Evolutionary conservation across 495 filamentous ascomycete species (phyloP), one percentile per base, ranked within the genome.

Genomic region (Xylaria telfairii): DNA sequence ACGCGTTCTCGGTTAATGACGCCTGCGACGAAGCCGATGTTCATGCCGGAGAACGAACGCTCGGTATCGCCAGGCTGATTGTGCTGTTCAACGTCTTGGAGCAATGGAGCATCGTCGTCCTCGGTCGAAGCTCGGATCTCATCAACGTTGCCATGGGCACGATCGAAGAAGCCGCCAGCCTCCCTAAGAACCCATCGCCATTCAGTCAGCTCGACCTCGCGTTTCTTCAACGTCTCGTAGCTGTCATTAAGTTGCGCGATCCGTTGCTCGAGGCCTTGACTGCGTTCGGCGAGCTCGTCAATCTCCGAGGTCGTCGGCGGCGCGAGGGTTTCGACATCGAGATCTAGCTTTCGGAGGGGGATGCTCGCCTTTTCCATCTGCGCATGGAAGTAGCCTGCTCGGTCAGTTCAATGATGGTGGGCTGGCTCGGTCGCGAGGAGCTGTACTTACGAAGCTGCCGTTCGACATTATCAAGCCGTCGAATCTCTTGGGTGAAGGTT

Each of bases 11-110:
- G 87, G 30, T 93, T 91, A 75, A 99, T 98, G 64, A 98, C 96
- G 80, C 96, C 96, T 64, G 96, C 91, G n/a, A 99, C 96, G 74
- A 99, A 98, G n/a, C 96, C 96, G 75, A 99, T 98, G 79, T 97
- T 97, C 93, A 97, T 96, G 59, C 93, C 92, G 9, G 92, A 93
- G 78, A 98, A 95, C 53, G 93, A 94, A 75, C 92, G 92, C 77
- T 94, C 93, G 68, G 88, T 85, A 72, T 95, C 91, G 49, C 90
- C 89, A 75, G 93, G 93, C 70, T 87, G 83, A 65, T 87, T 86
- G 78, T 93, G 87, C 75, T 96, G 93, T 80, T 98, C 95, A 69
- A 98, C 90, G 78, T 96, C 92, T 79, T 90, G 89, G 72, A 97
- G 87, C 64, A 96, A 83, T 41, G 92, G 92, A 71, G 92, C 91